Evolutionary conservation across 495 filamentous ascomycete species (phyloP), one percentile per base, ranked within the genome.

Genomic region (Penicillium verhagenii): DNA sequence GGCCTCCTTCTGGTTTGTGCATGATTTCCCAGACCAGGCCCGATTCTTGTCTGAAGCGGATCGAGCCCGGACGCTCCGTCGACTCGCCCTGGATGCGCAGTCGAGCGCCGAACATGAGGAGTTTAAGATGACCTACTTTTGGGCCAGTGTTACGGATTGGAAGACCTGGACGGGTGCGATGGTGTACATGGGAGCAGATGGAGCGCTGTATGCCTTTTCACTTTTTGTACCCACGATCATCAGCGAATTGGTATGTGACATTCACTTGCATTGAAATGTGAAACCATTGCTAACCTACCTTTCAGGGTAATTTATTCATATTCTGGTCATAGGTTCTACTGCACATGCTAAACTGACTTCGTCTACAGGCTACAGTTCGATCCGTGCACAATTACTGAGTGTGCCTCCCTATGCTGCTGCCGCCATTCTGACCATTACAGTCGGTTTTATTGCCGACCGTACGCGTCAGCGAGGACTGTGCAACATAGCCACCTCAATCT

Each of bases 171-270:
- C 82, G 0, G 88, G 84, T 4, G 87, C 88, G 66, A 66, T 85
- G 19, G 88, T 92, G 39, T 94, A 91, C 60, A 92, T 92, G 88
- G 89, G 90, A 7, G 69, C 71, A 11, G 80, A 81, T 58, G 77
- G 77, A 11, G 78, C 90, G 13, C 81, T 97, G 4, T 97, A 97
- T 67, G 90, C 88, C 18, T 96, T 96, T 69, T 90, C 87, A 6
- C 81, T 97, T 4, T 96, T 97, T 70, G 79, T 96, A 0, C 93
- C 93, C 1, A 87, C 85, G 26, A 96, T 96, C 65, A 88, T 97
- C 63, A 71, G 66, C 25, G 79, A 86, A 58, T 74, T 76, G 38
- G 69, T 74, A 53, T 68, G 72, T 72, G 21, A 6, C 28, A 39
- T 2, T 10, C 4, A 4, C 7, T 21, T 8, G 10, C 9, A 13